A percentile compares a stretch with the other conserved stretches of the same genome.
phyloP scores from a whole-genome alignment of 805 yeast genomes.

The Wickerhamiella domercqiae region DNA sequence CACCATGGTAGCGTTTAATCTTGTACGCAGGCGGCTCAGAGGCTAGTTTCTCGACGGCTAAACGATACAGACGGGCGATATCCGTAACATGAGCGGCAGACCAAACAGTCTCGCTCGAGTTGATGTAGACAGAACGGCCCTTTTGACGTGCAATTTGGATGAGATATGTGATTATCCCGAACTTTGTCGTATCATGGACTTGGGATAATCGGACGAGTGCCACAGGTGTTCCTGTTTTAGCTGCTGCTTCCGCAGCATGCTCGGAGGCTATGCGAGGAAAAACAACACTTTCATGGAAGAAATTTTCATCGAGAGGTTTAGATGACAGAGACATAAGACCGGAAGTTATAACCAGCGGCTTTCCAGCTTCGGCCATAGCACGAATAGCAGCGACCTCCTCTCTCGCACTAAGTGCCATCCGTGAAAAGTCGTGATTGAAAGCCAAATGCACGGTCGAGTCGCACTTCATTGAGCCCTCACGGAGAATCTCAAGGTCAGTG shows the following conservation, averaged over 20 bases:
- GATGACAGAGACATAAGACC: too few species aligned
- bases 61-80: background rate
- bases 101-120: background rate
- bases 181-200: background rate
- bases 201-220: background rate
- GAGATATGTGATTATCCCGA: background rate
- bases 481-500: background rate
- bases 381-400: background rate
- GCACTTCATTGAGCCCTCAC: background rate
- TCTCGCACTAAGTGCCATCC: background rate
- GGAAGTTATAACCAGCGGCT: background rate
- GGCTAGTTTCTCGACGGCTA: background rate
- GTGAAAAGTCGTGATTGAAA: background rate
- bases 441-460: background rate
- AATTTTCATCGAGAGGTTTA: background rate
- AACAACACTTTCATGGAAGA: background rate
- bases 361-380: background rate
- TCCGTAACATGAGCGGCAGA: background rate
- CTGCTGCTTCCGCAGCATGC: background rate
- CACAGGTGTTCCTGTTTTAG: background rate
- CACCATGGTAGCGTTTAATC: background rate
- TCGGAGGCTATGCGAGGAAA: background rate
- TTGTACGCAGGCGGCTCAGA: background rate
- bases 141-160: background rate
- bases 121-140: background rate